Evolutionary conservation across 768 basidiomycete species (phyloP).

Genomic region (Boletus subcaerulescens): DNA sequence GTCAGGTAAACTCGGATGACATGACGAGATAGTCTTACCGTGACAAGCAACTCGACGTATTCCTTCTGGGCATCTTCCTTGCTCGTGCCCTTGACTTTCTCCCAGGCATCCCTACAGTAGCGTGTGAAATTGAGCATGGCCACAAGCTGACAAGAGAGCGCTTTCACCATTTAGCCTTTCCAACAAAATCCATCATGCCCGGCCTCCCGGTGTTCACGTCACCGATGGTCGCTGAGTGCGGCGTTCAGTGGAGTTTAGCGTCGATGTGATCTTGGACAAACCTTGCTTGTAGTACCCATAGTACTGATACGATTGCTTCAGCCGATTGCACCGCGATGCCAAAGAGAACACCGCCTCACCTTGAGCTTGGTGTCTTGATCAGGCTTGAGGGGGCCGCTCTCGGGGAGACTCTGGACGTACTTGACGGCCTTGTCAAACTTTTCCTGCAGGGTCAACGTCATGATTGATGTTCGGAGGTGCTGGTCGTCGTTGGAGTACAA

Average conservation of each 20-base stretch:
- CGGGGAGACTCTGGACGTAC: constrained; percentile 67
- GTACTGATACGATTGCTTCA: constrained; percentile 55
- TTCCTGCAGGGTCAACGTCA: constrained; percentile 47
- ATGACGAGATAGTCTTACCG: constrained; percentile 42
- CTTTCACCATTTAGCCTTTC: constrained; percentile 83
- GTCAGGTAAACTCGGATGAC: not conserved
- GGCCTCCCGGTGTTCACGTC: constrained; percentile 64
- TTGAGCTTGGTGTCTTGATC: constrained; percentile 69
- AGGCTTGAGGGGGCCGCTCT: constrained; percentile 72
- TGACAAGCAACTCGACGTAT: constrained; percentile 75
- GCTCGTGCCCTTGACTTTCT: constrained; percentile 61
- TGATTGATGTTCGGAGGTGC: constrained; percentile 31
- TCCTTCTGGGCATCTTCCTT: constrained; percentile 67
- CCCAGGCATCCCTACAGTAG: constrained; percentile 80
- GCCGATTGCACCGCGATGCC: constrained; percentile 3
- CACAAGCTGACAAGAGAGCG: constrained; percentile 3
- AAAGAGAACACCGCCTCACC: constrained; percentile 46
- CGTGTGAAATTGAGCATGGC: not conserved
- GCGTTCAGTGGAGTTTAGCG: not conserved
- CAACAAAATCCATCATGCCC: constrained; percentile 80
- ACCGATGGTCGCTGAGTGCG: constrained; percentile 62
- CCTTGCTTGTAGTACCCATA: constrained; percentile 96
- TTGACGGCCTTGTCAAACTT: constrained; percentile 75
- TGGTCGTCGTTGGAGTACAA: not conserved
- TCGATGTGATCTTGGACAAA: constrained; percentile 22